phyloP scores from a whole-genome alignment of 371 early-diverging fungal species.

The Mucor plumbeus region DNA sequence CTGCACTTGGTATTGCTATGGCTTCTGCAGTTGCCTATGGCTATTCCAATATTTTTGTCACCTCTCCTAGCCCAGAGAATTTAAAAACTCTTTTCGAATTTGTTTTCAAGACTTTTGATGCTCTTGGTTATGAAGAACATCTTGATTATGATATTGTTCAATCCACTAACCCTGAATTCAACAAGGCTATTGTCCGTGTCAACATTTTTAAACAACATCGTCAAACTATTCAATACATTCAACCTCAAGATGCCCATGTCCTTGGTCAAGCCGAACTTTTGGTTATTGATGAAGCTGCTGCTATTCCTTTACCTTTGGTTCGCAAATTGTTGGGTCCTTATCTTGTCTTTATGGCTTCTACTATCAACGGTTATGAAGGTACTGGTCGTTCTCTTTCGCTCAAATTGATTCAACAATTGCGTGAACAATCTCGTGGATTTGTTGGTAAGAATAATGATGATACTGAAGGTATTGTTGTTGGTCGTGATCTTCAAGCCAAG shows the following conservation, averaged over 20 bases:
- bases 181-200: constrained; percentile 94
- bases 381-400: constrained; percentile 98
- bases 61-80: constrained; percentile 98
- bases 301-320: constrained; percentile 96
- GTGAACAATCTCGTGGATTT: constrained; percentile 90
- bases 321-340: constrained; percentile 93
- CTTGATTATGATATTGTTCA: constrained; percentile 98
- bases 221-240: constrained; percentile 98
- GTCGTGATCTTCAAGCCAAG: constrained; percentile 59
- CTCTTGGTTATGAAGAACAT: constrained; percentile 96
- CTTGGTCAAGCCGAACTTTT: constrained; percentile 96
- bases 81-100: constrained; percentile 98
- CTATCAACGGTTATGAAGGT: constrained; percentile 99
- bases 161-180: constrained; percentile 92
- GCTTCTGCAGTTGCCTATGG: constrained; percentile 97
- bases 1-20: constrained; percentile 96
- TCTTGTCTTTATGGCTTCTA: constrained; percentile 98
- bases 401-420: constrained; percentile 92
- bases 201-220: constrained; percentile 96
- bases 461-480: constrained; percentile 56
- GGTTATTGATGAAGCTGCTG: constrained; percentile 99
- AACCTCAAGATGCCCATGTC: constrained; percentile 91
- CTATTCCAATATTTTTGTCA: constrained; percentile 98
- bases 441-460: constrained; percentile 56
- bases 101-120: constrained; percentile 96